These are phyloP conservation scores for Dioszegia crocea DNA, from an alignment of 768 basidiomycete genomes.

Conservation along the genomic window DNA sequence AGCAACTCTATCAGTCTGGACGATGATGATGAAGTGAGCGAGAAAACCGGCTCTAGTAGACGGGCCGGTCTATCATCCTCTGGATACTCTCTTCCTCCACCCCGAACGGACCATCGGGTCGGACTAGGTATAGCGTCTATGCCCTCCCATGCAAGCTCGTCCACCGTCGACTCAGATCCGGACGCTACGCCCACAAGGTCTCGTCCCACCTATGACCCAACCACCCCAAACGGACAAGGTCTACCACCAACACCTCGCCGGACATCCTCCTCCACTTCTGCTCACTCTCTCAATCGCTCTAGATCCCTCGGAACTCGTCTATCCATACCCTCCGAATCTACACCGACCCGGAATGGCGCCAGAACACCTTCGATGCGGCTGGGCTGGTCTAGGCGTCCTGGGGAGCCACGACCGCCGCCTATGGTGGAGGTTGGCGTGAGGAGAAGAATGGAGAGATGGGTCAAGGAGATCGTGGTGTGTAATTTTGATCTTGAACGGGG, in stretches of 20 bases:
- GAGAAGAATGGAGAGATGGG: constrained; percentile 41
- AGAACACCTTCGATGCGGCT: constrained; percentile 16
- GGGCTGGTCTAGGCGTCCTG: constrained; percentile 33
- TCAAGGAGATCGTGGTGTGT: constrained; percentile 49
- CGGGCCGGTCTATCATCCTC: background rate
- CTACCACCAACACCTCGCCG: background rate
- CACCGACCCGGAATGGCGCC: constrained; percentile 3
- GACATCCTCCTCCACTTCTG: constrained; percentile 1
- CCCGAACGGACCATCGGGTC: background rate
- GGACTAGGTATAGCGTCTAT: background rate
- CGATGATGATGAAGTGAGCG: background rate
- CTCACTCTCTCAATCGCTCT: constrained; percentile 1
- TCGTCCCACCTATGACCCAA: background rate
- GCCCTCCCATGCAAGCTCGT: background rate
- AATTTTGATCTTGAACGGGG: constrained; percentile 87
- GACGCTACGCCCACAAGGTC: background rate
- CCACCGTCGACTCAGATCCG: background rate
- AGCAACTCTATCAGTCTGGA: background rate
- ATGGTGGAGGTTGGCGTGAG: constrained; percentile 16
- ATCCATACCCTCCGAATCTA: background rate
- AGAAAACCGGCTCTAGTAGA: too few relatives aligned
- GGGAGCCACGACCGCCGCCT: constrained; percentile 41
- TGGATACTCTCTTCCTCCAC: background rate
- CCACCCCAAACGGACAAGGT: background rate
- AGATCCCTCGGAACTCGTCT: background rate